Evolutionary conservation across 2,329 filamentous ascomycete genomes (phyloP).

Genomic region (Aspergillus melleus): DNA sequence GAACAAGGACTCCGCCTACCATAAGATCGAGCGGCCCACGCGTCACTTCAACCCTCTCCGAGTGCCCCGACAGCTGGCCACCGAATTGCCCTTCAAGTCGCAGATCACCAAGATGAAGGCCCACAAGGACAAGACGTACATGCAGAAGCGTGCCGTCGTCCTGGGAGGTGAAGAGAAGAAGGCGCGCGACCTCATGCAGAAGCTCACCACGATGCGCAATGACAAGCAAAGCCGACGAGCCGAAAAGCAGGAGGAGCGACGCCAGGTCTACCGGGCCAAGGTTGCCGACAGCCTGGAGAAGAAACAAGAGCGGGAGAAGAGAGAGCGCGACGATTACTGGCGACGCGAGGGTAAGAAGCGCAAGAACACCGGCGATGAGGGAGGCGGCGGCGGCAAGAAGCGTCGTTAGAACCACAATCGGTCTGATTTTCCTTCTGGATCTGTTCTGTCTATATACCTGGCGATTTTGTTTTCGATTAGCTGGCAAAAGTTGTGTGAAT

Average conservation of each 20-base stretch:
- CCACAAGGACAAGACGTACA: slow-evolving; percentile 79
- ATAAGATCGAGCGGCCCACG: slow-evolving; percentile 57
- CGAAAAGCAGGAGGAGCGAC: slow-evolving; percentile 84
- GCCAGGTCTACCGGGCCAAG: slow-evolving; percentile 77
- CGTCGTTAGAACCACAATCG: slow-evolving; percentile 31
- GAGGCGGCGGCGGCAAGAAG: slow-evolving; percentile 50
- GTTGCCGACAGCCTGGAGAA: slow-evolving; percentile 80
- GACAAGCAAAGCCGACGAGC: slow-evolving; percentile 83
- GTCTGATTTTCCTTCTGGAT: neutral
- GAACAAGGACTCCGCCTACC: slow-evolving; percentile 83
- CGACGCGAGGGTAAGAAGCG: slow-evolving; percentile 81
- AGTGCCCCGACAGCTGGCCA: slow-evolving; percentile 57
- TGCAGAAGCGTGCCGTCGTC: slow-evolving; percentile 94
- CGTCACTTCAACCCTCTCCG: slow-evolving; percentile 73
- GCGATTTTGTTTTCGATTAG: slow-evolving; percentile 1
- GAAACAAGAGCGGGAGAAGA: slow-evolving; percentile 82
- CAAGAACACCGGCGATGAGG: slow-evolving; percentile 54
- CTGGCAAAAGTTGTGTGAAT: slow-evolving; percentile 18
- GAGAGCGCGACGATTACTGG: slow-evolving; percentile 92
- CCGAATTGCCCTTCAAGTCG: slow-evolving; percentile 85
- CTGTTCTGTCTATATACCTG: slow-evolving; percentile 18
- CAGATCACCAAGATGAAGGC: slow-evolving; percentile 82
- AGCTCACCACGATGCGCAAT: slow-evolving; percentile 85
- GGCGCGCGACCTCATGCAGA: slow-evolving; percentile 85
- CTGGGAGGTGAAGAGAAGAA: slow-evolving; percentile 83